Base-by-base conservation (phyloP, 345 rosid species). In the Geranium brycei region DNA sequence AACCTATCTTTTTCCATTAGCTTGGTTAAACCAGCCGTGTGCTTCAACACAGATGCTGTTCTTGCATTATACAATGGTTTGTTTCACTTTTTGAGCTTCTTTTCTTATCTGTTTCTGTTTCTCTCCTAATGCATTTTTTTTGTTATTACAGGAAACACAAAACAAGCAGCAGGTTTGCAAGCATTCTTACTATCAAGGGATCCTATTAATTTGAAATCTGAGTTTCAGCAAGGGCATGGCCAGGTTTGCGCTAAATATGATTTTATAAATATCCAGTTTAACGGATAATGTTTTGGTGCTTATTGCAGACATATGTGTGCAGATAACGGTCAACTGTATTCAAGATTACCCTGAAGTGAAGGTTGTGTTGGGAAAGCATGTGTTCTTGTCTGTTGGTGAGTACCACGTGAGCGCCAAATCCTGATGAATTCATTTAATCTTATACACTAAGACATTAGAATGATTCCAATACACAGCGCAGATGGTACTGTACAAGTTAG, bases 101-200 rank as follows among this genome's bases (percentile, higher is more conserved):
- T 31, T 18, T 31, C 16, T 31, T 31, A 13, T 7, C 38, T 17
- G 5, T 41, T 19, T 0, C 7, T 47, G 12, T n/a, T 0, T 17
- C 8, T 17, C 31, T 35, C 53, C 32, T 7, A 53, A 31, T 19
- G 30, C 62, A 8, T 61, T 23, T 32, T 19, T 65, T 61, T 10
- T 40, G 51, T 76, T 72, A 59, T 64, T 82, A 41, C 89, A 91
- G 99, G 96, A 68, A 82, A 88, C 63, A 31, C 63, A 5, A 81
- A 79, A 69, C 82, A 40, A 69, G 85, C 85, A 2, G 71, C 55
- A 7, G 77, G 85, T 30, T 82, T 93, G 59, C 69, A 86, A 76
- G 62, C 78, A 0, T 93, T 80, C 82, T 77, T 93, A 72, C 68
- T 79, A 69, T 90, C 97, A 1, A 84, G 92, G 74, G 99, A 93